phyloP scores from a whole-genome alignment of 345 rosid genomes.

The Ceriops tagal region DNA sequence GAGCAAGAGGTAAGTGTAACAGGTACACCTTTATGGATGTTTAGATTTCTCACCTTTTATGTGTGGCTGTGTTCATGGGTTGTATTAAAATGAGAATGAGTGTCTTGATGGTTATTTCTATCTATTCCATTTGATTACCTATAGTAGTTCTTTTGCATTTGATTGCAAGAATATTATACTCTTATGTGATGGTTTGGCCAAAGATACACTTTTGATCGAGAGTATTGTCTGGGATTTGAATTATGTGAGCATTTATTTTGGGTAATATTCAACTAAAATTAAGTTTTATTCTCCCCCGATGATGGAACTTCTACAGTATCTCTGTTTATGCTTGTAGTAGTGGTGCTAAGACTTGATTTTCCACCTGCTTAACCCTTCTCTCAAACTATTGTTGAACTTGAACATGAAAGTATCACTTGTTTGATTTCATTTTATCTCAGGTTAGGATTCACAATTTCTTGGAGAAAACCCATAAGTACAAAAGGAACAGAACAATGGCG shows the following conservation, averaged over 20 bases:
- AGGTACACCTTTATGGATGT: too few species aligned
- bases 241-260: not conserved
- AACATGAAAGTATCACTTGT: not conserved
- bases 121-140: too few species aligned
- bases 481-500: slow-evolving; percentile 41
- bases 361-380: not conserved
- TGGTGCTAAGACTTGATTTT: not conserved
- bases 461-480: slow-evolving; percentile 55
- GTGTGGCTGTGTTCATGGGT: too few species aligned
- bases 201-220: too few species aligned
- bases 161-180: too few species aligned
- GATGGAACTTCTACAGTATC: not conserved
- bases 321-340: slow-evolving; percentile 1
- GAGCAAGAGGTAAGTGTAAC: slow-evolving; percentile 67
- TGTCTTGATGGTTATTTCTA: too few species aligned
- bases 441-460: slow-evolving; percentile 73
- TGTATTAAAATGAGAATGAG: too few species aligned
- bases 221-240: too few species aligned
- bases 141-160: too few species aligned
- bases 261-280: not conserved
- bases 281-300: not conserved
- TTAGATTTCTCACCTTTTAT: too few species aligned
- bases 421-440: slow-evolving; percentile 36
- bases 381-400: not conserved
- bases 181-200: too few species aligned